Evolutionary conservation across 2,329 filamentous ascomycete genomes (phyloP), one percentile per base, ranked within the genome.

Genomic region (Neodidymelliopsis sp.): DNA sequence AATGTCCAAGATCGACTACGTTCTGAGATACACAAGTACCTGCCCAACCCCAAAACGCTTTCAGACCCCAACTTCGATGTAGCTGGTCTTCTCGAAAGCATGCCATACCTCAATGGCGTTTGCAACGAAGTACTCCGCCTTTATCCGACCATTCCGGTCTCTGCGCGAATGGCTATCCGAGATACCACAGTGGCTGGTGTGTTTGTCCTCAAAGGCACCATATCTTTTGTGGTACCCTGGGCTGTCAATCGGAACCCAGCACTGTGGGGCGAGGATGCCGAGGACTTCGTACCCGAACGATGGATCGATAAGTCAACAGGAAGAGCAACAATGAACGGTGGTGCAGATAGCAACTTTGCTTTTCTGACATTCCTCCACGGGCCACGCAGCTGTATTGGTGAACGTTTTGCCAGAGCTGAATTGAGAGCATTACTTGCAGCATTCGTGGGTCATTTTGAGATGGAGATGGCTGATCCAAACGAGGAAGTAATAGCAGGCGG

Each of bases 1-100:
- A 79, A 84, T 0, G 76, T 89, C 2, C 89, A 94, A 73, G 72
- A 72, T 16, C 80, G 80, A 2, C 81, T 95, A 3, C 86, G 90
- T 16, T 74, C 78, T 9, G 90, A 94, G 69, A 74, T 95, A 34
- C 83, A 84, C 50, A 68, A 77, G 15, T 75, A 78, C 13, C 79
- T 92, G 9, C 85, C 87, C 0, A 79, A 50, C 43, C 70, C 52
- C 29, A 55, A 49, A 28, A 41, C 42, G 11, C 43, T 62, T 27
- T 56, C 60, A 10, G 40, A 53, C 8, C 53, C 60, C 2, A 18
- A 23, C 10, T 46, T 57, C 9, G 65, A 70, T 31, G 54, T 75
- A n/a, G 67, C 75, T 31, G 51, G 54, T 4, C 59, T 74, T 9
- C 65, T 79, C 15, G 77, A 79, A 53, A 64, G 60, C n/a, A 66